Evolutionary conservation across 371 early-diverging fungal genomes (phyloP).

Genomic region (Actinomortierella wolfii): DNA sequence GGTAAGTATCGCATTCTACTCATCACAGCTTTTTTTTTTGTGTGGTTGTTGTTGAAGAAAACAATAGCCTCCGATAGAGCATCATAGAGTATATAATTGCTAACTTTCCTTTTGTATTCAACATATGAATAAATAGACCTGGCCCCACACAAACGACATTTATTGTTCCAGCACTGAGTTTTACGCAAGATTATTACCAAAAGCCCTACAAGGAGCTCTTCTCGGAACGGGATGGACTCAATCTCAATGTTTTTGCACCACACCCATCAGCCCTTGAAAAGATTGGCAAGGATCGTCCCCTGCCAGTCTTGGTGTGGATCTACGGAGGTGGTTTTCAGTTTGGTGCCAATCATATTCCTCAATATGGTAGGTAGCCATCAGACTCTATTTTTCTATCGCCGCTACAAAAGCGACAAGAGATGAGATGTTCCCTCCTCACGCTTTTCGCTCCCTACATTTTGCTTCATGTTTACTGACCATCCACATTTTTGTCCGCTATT

Average conservation of each 20-base stretch:
- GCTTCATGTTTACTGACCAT: no score
- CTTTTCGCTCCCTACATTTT: no score
- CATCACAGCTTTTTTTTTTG: no score
- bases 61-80: no score
- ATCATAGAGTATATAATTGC: no score
- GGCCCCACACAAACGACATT: constrained; percentile 6
- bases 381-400: no score
- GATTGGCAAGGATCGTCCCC: constrained; percentile 1
- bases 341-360: constrained; percentile 20
- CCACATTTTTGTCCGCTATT: no score
- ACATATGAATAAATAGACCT: constrained; percentile 4
- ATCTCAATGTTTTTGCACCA: constrained; percentile 47
- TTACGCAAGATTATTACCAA: not conserved
- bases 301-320: constrained; percentile 46
- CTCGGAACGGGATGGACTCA: constrained; percentile 46
- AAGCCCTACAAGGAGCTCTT: constrained; percentile 5
- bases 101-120: not conserved
- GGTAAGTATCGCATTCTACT: constrained; percentile 8
- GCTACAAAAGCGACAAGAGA: not conserved
- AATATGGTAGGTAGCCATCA: not conserved
- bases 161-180: no score
- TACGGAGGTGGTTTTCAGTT: constrained; percentile 26
- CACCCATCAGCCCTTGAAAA: not conserved
- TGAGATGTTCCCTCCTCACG: no score
- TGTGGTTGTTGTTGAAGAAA: no score